Evolutionary conservation across 176 grass and related monocot genomes (phyloP), one percentile per base, ranked within the genome.

Genomic region (Ampelocalamus luodianensis): DNA sequence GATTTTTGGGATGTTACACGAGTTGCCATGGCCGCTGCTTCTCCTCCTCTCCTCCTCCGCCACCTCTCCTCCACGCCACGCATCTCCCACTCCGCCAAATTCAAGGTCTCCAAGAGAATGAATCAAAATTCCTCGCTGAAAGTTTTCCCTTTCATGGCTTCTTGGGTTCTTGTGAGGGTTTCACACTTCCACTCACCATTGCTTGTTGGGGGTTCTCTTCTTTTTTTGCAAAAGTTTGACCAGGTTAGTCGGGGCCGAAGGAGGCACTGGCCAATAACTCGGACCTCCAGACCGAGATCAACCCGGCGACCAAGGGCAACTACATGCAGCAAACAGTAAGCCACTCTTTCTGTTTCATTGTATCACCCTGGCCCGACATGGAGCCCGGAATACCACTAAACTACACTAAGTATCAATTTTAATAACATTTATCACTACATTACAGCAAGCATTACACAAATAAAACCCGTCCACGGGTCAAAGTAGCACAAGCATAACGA

Each of bases 271-370:
- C 77, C 17, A 98, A 90, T 54, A 98, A 98, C 80, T 91, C 91
- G 18, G 93, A 93, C 5, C 89, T 98, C 8, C 87, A 93, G 8
- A 58, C 87, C 7, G 83, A 92, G 68, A 77, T 83, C 42, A n/a
- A n/a, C n/a, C 89, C 92, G 16, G 91, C 96, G 11, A 98, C 96
- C 56, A 95, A 93, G 46, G 89, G 96, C 48, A 95, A 98, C 87
- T 91, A 95, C 90, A 74, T 98, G 93, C 96, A 98, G 82, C 96
- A 98, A 68, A 95, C 96, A 9, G 96, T 95, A 81, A 86, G 34
- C 26, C 24, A 3, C 6, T 17, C 53, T 79, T 3, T 39, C 6
- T 44, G 4, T 15, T n/a, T n/a, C n/a, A n/a, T n/a, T n/a, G n/a
- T n/a, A n/a, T n/a, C n/a, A n/a, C n/a, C n/a, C n/a, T n/a, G n/a